These are phyloP conservation scores for Cercospora nicotianae DNA, from an alignment of 2,329 filamentous ascomycete genomes.

Conservation along the genomic window DNA sequence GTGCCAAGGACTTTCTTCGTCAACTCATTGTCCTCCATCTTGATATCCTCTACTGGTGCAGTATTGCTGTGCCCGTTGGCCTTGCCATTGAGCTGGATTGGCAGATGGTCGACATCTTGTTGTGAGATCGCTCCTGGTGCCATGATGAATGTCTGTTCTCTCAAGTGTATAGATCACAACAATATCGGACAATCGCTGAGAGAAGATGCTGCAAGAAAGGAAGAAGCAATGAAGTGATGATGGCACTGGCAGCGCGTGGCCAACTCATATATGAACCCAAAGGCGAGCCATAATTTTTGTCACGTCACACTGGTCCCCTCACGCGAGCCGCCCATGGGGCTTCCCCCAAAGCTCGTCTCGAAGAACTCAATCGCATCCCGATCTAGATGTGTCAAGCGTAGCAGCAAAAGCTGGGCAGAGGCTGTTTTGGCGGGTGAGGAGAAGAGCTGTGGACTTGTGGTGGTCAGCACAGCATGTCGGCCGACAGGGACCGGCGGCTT, in stretches of 20 bases:
- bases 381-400: slow-evolving; percentile 9
- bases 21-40: slow-evolving; percentile 35
- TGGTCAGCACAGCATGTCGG: slow-evolving; percentile 13
- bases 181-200: background rate
- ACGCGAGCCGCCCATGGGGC: slow-evolving; percentile 6
- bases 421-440: slow-evolving; percentile 6
- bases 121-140: slow-evolving; percentile 30
- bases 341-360: slow-evolving; percentile 10
- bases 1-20: slow-evolving; percentile 57
- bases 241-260: background rate
- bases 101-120: slow-evolving; percentile 32
- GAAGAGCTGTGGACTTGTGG: slow-evolving; percentile 4
- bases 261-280: slow-evolving; percentile 6
- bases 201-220: background rate
- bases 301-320: slow-evolving; percentile 22
- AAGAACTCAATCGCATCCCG: slow-evolving; percentile 24
- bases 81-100: slow-evolving; percentile 31
- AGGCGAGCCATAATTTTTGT: slow-evolving; percentile 22
- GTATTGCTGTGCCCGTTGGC: slow-evolving; percentile 21
- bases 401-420: slow-evolving; percentile 6
- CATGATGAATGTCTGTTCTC: slow-evolving; percentile 23
- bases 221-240: slow-evolving; percentile 9
- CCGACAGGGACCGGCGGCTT: slow-evolving; percentile 6
- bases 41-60: slow-evolving; percentile 26
- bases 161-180: background rate